Evolutionary conservation across 768 basidiomycete genomes (phyloP).

Genomic region (Pisolithus orientalis): DNA sequence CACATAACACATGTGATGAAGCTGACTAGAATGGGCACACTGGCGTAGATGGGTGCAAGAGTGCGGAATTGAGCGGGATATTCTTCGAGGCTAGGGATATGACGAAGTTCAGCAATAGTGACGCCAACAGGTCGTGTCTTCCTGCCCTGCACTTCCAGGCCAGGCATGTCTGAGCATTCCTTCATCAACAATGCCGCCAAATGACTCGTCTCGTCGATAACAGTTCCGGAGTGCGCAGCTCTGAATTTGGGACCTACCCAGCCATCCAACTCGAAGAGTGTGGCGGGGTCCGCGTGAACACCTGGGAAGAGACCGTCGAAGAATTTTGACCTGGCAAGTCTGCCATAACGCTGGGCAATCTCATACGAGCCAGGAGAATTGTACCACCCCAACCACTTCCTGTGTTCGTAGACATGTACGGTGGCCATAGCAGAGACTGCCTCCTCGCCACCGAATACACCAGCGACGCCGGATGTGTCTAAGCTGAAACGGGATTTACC

Average conservation of each 20-base stretch:
- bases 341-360: constrained; percentile 15
- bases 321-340: constrained; percentile 12
- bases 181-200: constrained; percentile 22
- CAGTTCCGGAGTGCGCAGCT: no score
- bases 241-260: constrained; percentile 14
- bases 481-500: constrained; percentile 5
- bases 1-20: constrained; percentile 17
- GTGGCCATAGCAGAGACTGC: not conserved
- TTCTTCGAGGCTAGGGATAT: constrained; percentile 1
- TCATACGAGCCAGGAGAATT: constrained; percentile 16
- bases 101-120: constrained; percentile 12
- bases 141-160: constrained; percentile 6
- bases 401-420: not conserved
- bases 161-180: constrained; percentile 8
- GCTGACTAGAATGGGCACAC: constrained; percentile 23
- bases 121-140: constrained; percentile 8
- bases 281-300: constrained; percentile 10
- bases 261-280: constrained; percentile 21
- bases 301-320: constrained; percentile 17
- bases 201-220: constrained; percentile 18
- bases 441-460: no score
- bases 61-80: not conserved
- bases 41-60: constrained; percentile 2
- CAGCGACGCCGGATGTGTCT: constrained; percentile 9
- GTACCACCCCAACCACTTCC: not conserved